Conservation (phyloP, 306 rosid species). For the Quercus bicolor region DNA sequence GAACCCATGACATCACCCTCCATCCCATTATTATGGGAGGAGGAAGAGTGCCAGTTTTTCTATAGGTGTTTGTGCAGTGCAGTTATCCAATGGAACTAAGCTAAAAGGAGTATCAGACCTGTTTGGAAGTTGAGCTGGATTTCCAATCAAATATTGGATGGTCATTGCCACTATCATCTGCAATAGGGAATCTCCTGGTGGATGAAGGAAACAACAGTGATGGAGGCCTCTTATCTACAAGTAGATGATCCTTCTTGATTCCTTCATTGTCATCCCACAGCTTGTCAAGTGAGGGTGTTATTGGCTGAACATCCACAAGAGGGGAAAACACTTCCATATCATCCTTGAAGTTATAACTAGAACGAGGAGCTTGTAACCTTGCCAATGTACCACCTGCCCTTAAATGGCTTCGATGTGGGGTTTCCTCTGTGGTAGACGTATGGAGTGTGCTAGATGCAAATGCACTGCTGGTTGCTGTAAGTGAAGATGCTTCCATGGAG, state of each 20-base stretch:
- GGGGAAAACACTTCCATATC: slow-evolving; percentile 99
- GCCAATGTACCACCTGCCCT: slow-evolving; percentile 75
- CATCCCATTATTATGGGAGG: no score
- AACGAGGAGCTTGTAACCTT: slow-evolving; percentile 78
- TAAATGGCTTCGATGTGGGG: slow-evolving; percentile 71
- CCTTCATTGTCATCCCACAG: slow-evolving; percentile 80
- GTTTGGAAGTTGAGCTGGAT: slow-evolving; percentile 56
- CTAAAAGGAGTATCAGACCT: slow-evolving; percentile 47
- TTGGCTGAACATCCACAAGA: slow-evolving; percentile 93
- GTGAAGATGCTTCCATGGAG: slow-evolving; percentile 49
- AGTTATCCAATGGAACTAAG: slow-evolving; percentile 20
- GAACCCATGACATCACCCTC: no score
- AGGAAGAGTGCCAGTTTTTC: no score
- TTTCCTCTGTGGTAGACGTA: slow-evolving; percentile 59
- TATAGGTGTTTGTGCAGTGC: no score
- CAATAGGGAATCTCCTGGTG: slow-evolving; percentile 57
- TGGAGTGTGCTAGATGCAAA: slow-evolving; percentile 47
- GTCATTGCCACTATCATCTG: slow-evolving; percentile 61
- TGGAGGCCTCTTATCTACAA: slow-evolving; percentile 68
- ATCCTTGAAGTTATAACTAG: slow-evolving; percentile 83
- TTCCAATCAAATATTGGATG: slow-evolving; percentile 89
- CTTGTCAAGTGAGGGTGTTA: slow-evolving; percentile 71
- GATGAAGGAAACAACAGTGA: slow-evolving; percentile 68
- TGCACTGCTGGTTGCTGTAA: slow-evolving; percentile 45
- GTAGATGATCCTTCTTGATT: slow-evolving; percentile 64